These are phyloP conservation scores for Paradendryphiella salina DNA, from an alignment of 2,329 filamentous ascomycete genomes.

Conservation along the genomic window DNA sequence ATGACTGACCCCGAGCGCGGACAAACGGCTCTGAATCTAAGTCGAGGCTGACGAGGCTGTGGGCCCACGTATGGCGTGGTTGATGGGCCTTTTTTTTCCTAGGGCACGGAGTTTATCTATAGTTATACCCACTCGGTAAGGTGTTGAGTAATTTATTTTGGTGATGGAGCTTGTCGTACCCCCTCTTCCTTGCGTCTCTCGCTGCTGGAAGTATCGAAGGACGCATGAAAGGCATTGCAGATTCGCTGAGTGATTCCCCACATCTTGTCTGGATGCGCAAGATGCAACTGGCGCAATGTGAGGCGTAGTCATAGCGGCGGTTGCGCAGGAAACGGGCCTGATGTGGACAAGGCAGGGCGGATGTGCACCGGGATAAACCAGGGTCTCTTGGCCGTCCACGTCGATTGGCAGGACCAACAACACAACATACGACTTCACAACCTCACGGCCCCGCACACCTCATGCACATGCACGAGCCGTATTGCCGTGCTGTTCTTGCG, in stretches of 20 bases:
- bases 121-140: conserved; percentile 24
- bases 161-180: background rate
- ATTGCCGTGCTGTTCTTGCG: conserved; percentile 27
- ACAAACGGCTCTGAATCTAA: conserved; percentile 50
- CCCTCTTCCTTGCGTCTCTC: background rate
- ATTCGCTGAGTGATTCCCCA: no score
- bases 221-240: no score
- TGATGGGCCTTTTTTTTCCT: background rate
- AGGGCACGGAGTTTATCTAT: conserved; percentile 13
- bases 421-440: conserved; percentile 15
- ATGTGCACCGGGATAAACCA: conserved; percentile 16
- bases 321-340: conserved; percentile 20
- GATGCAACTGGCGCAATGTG: background rate
- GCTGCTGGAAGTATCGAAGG: background rate
- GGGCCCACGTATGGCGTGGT: background rate
- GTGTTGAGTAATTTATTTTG: conserved; percentile 10
- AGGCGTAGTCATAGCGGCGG: conserved; percentile 16
- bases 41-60: conserved; percentile 6
- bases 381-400: conserved; percentile 19
- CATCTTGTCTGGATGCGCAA: no score
- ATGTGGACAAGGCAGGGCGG: conserved; percentile 11
- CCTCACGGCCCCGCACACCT: conserved; percentile 22
- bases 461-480: conserved; percentile 27
- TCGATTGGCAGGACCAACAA: conserved; percentile 15
- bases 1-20: conserved; percentile 58